These are phyloP conservation scores for Phalaenopsis hybrid DNA, from an alignment of 116 monocot species.

Conservation along the genomic window DNA sequence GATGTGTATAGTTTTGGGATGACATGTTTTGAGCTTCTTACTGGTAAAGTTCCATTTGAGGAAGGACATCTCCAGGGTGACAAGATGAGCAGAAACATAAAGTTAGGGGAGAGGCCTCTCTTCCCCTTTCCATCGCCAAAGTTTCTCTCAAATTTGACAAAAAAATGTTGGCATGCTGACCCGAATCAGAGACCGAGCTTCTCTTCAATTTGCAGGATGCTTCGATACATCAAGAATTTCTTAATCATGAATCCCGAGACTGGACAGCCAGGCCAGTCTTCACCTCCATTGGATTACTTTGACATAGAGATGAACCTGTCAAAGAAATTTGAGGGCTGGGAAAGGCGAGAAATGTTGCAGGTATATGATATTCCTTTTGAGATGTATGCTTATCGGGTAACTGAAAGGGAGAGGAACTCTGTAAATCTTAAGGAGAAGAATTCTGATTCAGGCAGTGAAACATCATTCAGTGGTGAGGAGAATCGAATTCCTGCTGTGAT, in stretches of 20 bases:
- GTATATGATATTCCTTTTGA: constrained; percentile 51
- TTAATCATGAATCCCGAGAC: constrained; percentile 47
- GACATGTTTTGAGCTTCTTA: constrained; percentile 65
- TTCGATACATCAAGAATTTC: constrained; percentile 51
- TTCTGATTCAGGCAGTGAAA: constrained; percentile 40
- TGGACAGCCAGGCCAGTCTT: constrained; percentile 20
- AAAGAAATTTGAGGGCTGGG: constrained; percentile 24
- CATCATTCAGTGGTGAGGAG: constrained; percentile 44
- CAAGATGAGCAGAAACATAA: constrained; percentile 65
- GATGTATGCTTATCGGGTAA: constrained; percentile 53
- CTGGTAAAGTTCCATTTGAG: constrained; percentile 61
- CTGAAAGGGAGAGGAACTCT: constrained; percentile 40
- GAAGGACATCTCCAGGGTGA: constrained; percentile 64
- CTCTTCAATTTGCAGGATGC: constrained; percentile 41
- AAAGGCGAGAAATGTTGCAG: constrained; percentile 8
- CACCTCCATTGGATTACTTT: constrained; percentile 41
- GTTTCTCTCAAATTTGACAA: constrained; percentile 43
- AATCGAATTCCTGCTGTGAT: constrained; percentile 5
- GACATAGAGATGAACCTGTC: constrained; percentile 40
- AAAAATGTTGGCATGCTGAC: constrained; percentile 54
- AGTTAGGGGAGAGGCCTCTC: constrained; percentile 50
- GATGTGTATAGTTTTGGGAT: constrained; percentile 67
- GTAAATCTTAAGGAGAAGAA: constrained; percentile 30
- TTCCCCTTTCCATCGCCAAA: constrained; percentile 55
- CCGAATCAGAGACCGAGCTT: constrained; percentile 48